These are phyloP conservation scores for Blastocystis sp. DNA, from an alignment of 352 stramenopile genomes.

Conservation along the genomic window DNA sequence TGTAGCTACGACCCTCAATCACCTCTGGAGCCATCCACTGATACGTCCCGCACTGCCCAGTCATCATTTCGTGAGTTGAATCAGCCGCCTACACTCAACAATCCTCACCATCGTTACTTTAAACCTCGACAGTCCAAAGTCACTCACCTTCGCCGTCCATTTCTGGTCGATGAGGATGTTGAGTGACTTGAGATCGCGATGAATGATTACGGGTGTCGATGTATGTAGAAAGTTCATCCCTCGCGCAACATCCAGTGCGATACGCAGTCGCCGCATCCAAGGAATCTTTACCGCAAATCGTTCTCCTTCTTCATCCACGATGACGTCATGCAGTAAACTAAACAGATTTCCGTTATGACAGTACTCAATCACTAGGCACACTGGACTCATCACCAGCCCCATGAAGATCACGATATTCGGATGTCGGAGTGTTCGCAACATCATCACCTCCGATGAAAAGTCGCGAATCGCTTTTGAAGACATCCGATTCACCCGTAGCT, in stretches of 20 bases:
- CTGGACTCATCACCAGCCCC: conserved; percentile 81
- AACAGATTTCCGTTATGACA: conserved; percentile 61
- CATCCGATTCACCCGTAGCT: conserved; percentile 53
- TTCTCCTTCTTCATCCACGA: conserved; percentile 27
- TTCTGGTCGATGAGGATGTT: conserved; percentile 80
- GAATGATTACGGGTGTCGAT: conserved; percentile 77
- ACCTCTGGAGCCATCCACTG: conserved; percentile 83
- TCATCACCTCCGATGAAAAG: conserved; percentile 67
- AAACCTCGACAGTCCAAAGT: conserved; percentile 71
- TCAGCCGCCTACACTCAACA: background rate
- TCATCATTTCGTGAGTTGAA: conserved; percentile 57
- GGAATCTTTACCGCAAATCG: conserved; percentile 73
- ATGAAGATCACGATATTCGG: conserved; percentile 75
- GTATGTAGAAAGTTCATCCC: conserved; percentile 83
- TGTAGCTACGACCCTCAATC: conserved; percentile 77
- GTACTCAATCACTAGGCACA: conserved; percentile 64
- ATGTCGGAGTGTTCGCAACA: conserved; percentile 66
- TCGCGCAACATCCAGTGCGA: conserved; percentile 78
- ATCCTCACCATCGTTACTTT: background rate
- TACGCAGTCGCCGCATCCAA: conserved; percentile 77
- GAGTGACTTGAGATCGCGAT: conserved; percentile 79
- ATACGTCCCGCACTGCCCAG: conserved; percentile 71
- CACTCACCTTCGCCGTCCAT: conserved; percentile 80
- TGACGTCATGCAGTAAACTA: conserved; percentile 27
- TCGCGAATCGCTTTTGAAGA: conserved; percentile 63